A percentile compares a stretch with the other conserved stretches of the same genome.
These are phyloP conservation scores for Oryza glaberrima DNA, from an alignment of 176 grass and related monocot species.

Conservation along the genomic window DNA sequence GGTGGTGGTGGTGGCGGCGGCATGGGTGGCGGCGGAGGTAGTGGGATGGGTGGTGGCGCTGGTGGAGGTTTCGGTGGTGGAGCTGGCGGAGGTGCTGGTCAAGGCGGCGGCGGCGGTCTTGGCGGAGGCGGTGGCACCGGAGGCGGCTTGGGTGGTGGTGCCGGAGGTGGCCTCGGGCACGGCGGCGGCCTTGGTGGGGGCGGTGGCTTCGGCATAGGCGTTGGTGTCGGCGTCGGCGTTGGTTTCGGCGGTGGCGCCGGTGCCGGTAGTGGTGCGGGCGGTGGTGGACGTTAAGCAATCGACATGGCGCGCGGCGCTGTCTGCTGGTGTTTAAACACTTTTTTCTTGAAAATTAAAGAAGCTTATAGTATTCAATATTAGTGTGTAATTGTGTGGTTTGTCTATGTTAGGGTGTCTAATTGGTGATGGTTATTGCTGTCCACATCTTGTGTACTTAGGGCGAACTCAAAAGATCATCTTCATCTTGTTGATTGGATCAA, in stretches of 20 bases:
- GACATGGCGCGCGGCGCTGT: neutral
- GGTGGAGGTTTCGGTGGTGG: neutral
- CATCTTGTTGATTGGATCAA: neutral
- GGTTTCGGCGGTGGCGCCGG: neutral
- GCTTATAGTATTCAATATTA: neutral
- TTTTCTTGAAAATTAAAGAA: neutral
- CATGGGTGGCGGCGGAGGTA: neutral
- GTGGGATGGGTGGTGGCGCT: neutral
- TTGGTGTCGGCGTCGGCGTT: slow-evolving; percentile 33
- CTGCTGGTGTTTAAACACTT: neutral
- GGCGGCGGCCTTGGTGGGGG: neutral
- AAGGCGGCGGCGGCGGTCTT: neutral
- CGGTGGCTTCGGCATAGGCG: neutral
- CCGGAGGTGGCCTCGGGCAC: neutral
- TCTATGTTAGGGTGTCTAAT: neutral
- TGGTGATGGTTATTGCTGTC: neutral
- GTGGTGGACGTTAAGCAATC: slow-evolving; percentile 8
- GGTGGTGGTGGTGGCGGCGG: slow-evolving; percentile 17
- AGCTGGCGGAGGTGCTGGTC: neutral
- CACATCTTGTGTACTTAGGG: neutral
- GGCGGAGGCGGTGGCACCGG: neutral
- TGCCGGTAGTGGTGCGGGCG: slow-evolving; percentile 28
- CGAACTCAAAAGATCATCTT: neutral
- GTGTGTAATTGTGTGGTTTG: neutral
- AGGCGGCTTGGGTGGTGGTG: neutral